Percentiles rank a stretch among this genome's conserved stretches.
Conservation (phyloP, 306 rosid species). For the Malus domestica region ASM211411v1 NC_041796.1:28703501-28704000, state of each 20-base stretch:
- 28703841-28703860: not conserved
- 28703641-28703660: not conserved
- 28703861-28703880: not conserved
- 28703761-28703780: constrained; percentile 25
- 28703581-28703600: not conserved
- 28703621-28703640: not conserved
- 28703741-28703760: constrained; percentile 21
- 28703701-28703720: constrained; percentile 14
- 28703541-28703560: not conserved
- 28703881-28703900: not conserved
- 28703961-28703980: constrained; percentile 25
- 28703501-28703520: not conserved
- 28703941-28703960: constrained; percentile 10
- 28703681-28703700: not conserved
- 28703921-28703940: too few relatives aligned
- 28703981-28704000: constrained; percentile 20
- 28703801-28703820: not conserved
- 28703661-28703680: not conserved
- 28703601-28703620: not conserved
- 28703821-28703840: not conserved
- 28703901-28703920: constrained; percentile 1
- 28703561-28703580: not conserved
- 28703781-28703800: constrained; percentile 7
- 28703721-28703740: constrained; percentile 25
- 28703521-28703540: not conserved